Conservation (phyloP, 768 basidiomycete genomes). For the Chiua virens region DNA sequence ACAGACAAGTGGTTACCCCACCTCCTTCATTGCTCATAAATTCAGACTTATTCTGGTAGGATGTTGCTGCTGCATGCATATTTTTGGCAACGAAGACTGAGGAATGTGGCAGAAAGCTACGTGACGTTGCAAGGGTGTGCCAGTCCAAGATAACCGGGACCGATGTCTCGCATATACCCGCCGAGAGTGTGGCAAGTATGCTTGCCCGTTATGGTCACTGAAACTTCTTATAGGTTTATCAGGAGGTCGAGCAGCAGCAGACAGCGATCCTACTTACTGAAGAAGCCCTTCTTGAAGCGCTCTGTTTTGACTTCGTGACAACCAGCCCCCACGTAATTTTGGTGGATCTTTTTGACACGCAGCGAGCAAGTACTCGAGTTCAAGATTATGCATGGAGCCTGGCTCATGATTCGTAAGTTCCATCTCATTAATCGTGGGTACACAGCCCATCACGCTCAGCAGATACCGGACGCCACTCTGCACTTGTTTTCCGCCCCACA, state of each 20-base stretch:
- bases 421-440: not conserved
- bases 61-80: constrained; percentile 82
- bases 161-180: constrained; percentile 55
- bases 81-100: constrained; percentile 92
- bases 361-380: constrained; percentile 45
- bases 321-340: constrained; percentile 75
- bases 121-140: constrained; percentile 79
- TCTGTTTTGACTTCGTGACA: constrained; percentile 85
- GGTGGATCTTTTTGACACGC: constrained; percentile 66
- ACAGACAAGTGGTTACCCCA: constrained; percentile 55
- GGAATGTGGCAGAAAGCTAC: constrained; percentile 82
- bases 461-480: constrained; percentile 83
- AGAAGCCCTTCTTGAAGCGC: constrained; percentile 75
- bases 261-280: constrained; percentile 69
- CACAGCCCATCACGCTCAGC: constrained; percentile 8
- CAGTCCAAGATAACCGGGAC: constrained; percentile 62
- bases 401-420: constrained; percentile 80
- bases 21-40: constrained; percentile 3
- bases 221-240: constrained; percentile 4
- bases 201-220: not conserved
- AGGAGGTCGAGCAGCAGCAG: constrained; percentile 80
- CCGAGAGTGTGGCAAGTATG: constrained; percentile 61
- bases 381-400: constrained; percentile 85
- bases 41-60: constrained; percentile 41
- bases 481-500: constrained; percentile 62